phyloP scores from a whole-genome alignment of 2,329 filamentous ascomycete species.

The Cordyceps cicadae region DNA sequence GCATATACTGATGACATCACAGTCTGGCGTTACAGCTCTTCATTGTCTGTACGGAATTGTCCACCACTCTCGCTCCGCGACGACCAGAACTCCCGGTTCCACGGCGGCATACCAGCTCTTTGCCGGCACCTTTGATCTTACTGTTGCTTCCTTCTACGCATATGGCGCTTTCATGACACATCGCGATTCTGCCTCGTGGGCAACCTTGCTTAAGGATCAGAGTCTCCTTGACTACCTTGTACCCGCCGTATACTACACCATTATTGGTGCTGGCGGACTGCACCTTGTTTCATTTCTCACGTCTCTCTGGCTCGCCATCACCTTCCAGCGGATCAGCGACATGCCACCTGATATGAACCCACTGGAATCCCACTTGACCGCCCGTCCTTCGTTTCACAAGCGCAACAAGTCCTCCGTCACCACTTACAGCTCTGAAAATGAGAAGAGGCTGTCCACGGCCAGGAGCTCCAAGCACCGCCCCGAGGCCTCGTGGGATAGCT shows the following conservation, averaged over 20 bases:
- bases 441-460: conserved; percentile 52
- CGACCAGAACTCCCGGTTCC: conserved; percentile 65
- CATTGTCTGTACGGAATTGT: conserved; percentile 72
- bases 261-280: conserved; percentile 54
- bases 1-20: neutral
- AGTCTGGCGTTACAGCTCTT: conserved; percentile 58
- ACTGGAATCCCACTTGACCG: conserved; percentile 75
- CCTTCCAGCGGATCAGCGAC: conserved; percentile 72
- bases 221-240: conserved; percentile 52
- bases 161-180: conserved; percentile 43
- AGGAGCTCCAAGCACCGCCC: conserved; percentile 35
- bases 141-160: conserved; percentile 45
- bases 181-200: conserved; percentile 48
- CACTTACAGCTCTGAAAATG: conserved; percentile 37
- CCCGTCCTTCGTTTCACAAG: conserved; percentile 59
- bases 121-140: conserved; percentile 61
- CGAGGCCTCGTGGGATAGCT: conserved; percentile 34
- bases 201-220: conserved; percentile 54
- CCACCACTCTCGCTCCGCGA: conserved; percentile 64
- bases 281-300: conserved; percentile 64
- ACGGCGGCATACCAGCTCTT: conserved; percentile 88
- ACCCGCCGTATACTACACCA: conserved; percentile 58
- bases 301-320: conserved; percentile 65
- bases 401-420: conserved; percentile 57
- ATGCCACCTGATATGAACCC: conserved; percentile 95